A percentile compares a stretch with the other conserved stretches of the same genome.
Evolutionary conservation across 2,329 filamentous ascomycete species (phyloP).

Genomic region (Gnomoniopsis smithogilvyi): DNA sequence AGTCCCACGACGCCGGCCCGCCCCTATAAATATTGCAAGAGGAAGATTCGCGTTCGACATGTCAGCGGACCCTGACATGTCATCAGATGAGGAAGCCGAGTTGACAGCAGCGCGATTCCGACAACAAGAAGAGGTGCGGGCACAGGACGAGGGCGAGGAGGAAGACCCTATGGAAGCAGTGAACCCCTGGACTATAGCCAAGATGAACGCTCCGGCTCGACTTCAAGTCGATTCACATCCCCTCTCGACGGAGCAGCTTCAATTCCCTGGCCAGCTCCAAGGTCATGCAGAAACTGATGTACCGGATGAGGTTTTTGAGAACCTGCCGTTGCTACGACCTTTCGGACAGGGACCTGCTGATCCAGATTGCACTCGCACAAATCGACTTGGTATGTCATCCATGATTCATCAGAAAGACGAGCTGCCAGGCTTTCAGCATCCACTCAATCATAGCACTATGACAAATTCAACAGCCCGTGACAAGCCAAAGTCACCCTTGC

Average conservation of each 20-base stretch:
- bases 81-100: conserved; percentile 15
- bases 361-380: conserved; percentile 22
- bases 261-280: neutral
- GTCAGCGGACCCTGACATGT: conserved; percentile 13
- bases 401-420: neutral
- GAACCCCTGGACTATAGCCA: conserved; percentile 39
- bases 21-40: neutral
- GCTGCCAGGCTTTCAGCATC: neutral
- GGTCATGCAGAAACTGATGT: neutral
- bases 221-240: neutral
- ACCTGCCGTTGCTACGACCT: conserved; percentile 27
- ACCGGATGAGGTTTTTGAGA: conserved; percentile 6
- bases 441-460: neutral
- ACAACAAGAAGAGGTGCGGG: neutral
- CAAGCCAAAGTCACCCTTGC: neutral
- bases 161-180: conserved; percentile 21
- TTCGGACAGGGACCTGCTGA: conserved; percentile 25
- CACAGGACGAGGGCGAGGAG: neutral
- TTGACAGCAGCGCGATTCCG: neutral
- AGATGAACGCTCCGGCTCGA: conserved; percentile 27
- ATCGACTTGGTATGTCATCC: neutral
- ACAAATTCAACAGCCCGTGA: neutral
- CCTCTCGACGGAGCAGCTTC: neutral
- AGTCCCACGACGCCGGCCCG: neutral
- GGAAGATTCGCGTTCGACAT: conserved; percentile 12